Evolutionary conservation across 768 basidiomycete genomes (phyloP), one percentile per base, ranked within the genome.

Genomic region (Udeniomyces megalosporus): DNA sequence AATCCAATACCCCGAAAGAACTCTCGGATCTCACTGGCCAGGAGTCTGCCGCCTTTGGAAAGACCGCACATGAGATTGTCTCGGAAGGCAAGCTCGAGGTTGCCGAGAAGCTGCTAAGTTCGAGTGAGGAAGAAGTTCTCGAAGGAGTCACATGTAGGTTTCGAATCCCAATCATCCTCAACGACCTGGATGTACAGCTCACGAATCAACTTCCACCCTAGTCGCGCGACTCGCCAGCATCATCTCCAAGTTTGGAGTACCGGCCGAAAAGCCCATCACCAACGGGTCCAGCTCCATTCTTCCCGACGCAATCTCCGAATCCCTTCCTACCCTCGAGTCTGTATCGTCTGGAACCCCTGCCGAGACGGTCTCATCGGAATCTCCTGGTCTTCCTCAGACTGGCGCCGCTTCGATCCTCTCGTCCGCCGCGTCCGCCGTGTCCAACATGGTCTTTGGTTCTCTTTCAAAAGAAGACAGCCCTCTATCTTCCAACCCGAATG

Each of bases 111-210:
- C 48, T 71, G 20, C 60, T 51, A 1, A 26, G 58, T 2, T 68
- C 62, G 1, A 17, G 38, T 2, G 51, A 64, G 11, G 69, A 68
- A 10, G 47, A 64, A 22, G 53, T 68, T 31, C 49, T 70, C 15
- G 65, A 59, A 45, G 68, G 66, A 42, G 68, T 70, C 29, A 28
- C 66, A 22, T 71, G 69, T 69, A 24, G 56, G 68, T n/a, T n/a
- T n/a, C n/a, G n/a, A n/a, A n/a, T n/a, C n/a, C n/a, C n/a, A n/a
- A n/a, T n/a, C n/a, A n/a, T n/a, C n/a, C n/a, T n/a, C n/a, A n/a
- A n/a, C n/a, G n/a, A n/a, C n/a, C n/a, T n/a, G n/a, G n/a, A n/a
- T n/a, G n/a, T n/a, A n/a, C n/a, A n/a, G n/a, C n/a, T 58, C 24
- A 22, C 4, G 17, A 8, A 8, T 7, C 7, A 26, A 4, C 26